phyloP scores from a whole-genome alignment of 2,329 filamentous ascomycete genomes.

The Cladosporium velox region DNA sequence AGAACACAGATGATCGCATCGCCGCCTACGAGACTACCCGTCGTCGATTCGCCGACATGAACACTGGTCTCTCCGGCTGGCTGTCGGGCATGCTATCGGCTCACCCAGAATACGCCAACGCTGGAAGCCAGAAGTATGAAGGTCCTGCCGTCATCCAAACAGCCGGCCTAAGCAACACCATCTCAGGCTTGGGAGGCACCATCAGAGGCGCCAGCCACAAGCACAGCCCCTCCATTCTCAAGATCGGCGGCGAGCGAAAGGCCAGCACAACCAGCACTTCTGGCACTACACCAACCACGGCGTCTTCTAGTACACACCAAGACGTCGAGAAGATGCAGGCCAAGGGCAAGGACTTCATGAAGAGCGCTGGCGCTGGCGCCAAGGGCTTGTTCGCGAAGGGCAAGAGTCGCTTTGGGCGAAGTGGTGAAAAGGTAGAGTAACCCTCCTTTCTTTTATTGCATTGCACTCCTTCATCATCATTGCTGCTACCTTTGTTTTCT shows the following conservation, averaged over 20 bases:
- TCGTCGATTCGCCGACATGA: constrained; percentile 67
- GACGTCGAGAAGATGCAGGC: constrained; percentile 59
- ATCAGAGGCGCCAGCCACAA: constrained; percentile 29
- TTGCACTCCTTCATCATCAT: constrained; percentile 23
- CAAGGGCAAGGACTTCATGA: constrained; percentile 86
- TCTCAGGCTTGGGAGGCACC: constrained; percentile 19
- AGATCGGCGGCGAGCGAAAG: constrained; percentile 24
- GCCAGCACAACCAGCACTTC: constrained; percentile 1
- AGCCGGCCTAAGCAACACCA: constrained; percentile 2
- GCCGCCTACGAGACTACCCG: constrained; percentile 72
- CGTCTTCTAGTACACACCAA: constrained; percentile 26
- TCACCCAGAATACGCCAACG: constrained; percentile 56
- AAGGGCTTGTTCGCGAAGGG: constrained; percentile 91
- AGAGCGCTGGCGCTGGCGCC: constrained; percentile 82
- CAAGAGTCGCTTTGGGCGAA: constrained; percentile 70
- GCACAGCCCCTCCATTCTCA: constrained; percentile 26
- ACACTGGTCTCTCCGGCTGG: constrained; percentile 73
- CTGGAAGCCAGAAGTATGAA: constrained; percentile 43
- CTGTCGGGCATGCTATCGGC: constrained; percentile 51
- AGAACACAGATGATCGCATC: constrained; percentile 68
- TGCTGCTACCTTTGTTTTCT: not conserved
- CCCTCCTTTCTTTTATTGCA: constrained; percentile 50
- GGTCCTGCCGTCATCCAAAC: constrained; percentile 8
- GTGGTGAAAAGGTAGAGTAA: constrained; percentile 81
- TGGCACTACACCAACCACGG: constrained; percentile 16